Percentiles rank a stretch among this genome's conserved stretches.
Evolutionary conservation across 257 asterid species (phyloP).

Genomic region (Oldenlandia corymbosa): DNA sequence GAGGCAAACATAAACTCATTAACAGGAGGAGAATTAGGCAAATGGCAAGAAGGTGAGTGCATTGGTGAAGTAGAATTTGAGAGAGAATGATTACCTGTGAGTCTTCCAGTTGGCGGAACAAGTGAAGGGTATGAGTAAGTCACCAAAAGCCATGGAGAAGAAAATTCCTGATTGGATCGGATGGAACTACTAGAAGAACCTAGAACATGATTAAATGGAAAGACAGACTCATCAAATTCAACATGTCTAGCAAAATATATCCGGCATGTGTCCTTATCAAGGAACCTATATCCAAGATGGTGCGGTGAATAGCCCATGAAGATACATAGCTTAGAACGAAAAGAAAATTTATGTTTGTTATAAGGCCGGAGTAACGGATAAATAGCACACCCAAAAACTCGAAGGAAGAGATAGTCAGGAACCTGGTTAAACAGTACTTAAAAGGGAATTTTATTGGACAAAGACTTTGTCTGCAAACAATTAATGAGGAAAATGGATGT

Average conservation of each 20-base stretch:
- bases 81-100: background rate
- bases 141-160: background rate
- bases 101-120: background rate
- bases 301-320: background rate
- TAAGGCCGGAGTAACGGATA: no score
- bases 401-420: no score
- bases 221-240: background rate
- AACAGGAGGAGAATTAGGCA: no score
- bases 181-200: background rate
- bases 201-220: background rate
- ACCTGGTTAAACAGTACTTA: no score
- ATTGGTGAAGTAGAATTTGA: no score
- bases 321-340: background rate
- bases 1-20: no score
- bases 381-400: no score
- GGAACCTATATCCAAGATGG: background rate
- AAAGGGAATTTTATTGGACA: no score
- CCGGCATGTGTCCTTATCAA: background rate
- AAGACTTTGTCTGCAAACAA: no score
- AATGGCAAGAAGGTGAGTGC: no score
- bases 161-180: background rate
- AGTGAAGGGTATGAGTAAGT: background rate
- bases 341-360: background rate
- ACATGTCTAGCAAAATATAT: background rate
- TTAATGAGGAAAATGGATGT: no score